Evolutionary conservation across 306 rosid species (phyloP), one percentile per base, ranked within the genome.

Genomic region (Medicago ruthenica): DNA sequence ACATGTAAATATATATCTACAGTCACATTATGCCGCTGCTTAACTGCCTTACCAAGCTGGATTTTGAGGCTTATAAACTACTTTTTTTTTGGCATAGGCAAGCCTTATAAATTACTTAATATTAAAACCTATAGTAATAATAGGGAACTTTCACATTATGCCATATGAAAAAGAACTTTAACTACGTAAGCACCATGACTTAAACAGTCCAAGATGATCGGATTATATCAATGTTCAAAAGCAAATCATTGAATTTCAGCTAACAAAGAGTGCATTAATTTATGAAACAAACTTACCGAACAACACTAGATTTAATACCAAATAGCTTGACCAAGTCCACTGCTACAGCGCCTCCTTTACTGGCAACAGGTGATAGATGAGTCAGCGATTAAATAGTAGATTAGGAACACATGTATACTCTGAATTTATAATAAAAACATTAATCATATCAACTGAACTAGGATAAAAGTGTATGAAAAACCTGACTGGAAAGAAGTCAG

Each of bases 321-420:
- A 92, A 92, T 81, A 92, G 80, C 92, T 88, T 95, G 83, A 92
- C 89, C 86, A 92, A 75, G 89, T 92, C 99, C 88, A 95, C 79
- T 11, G 92, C 95, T 50, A 83, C 76, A 60, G 88, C 86, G 37
- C 97, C 89, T 57, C 84, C 84, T 89, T 88, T 95, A 81, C 99
- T 92, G 89, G 73, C 41, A 76, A 75, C 47, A 9, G 71, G 70
- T 67, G 69, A 70, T 18, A 14, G 40, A 57, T 8, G 18, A 71
- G 70, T 79, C 36, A 70, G 17, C 4, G 27, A 74, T 21, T 58
- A 36, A 48, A 76, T 36, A 50, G 60, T 45, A 59, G 68, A 61
- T 71, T 22, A 79, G 75, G 34, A 31, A 59, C 41, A 61, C 8
- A 45, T 4, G 34, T 24, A 64, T 24, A 60, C 18, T 44, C 36